A percentile compares a stretch with the other conserved stretches of the same genome.
phyloP scores from a whole-genome alignment of 805 yeast genomes.

The Pichia nanzhaoensis region DNA sequence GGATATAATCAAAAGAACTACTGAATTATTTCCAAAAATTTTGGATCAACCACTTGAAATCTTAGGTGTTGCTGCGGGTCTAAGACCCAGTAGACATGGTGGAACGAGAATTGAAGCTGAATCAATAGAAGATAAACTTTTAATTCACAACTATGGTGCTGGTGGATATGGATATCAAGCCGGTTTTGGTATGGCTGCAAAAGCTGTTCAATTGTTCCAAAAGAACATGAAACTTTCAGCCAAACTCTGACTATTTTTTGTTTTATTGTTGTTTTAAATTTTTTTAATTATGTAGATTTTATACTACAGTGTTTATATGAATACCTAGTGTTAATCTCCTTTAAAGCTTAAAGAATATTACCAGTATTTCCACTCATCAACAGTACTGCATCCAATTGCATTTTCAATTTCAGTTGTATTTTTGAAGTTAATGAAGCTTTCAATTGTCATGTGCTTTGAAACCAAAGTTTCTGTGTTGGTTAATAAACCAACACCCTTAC shows the following conservation, averaged over 20 bases:
- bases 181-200: constrained; percentile 54
- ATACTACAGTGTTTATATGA: no score
- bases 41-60: constrained; percentile 41
- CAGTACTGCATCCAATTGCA: constrained; percentile 37
- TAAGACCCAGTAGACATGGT: constrained; percentile 71
- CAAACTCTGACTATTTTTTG: constrained; percentile 5
- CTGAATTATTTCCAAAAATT: constrained; percentile 44
- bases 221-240: constrained; percentile 12
- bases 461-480: constrained; percentile 12
- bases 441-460: constrained; percentile 22
- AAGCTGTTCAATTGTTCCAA: constrained; percentile 35
- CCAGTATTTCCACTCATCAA: constrained; percentile 58
- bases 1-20: constrained; percentile 56
- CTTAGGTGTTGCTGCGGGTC: constrained; percentile 61
- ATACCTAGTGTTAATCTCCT: no score
- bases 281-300: no score
- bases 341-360: constrained; percentile 20
- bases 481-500: constrained; percentile 73
- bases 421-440: constrained; percentile 33
- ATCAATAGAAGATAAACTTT: constrained; percentile 32
- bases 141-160: constrained; percentile 71
- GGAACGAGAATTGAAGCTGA: constrained; percentile 67
- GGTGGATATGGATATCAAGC: constrained; percentile 63
- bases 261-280: no score
- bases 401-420: constrained; percentile 43